Evolutionary conservation across 345 rosid genomes (phyloP).

Genomic region (Aurinia saxatilis): DNA sequence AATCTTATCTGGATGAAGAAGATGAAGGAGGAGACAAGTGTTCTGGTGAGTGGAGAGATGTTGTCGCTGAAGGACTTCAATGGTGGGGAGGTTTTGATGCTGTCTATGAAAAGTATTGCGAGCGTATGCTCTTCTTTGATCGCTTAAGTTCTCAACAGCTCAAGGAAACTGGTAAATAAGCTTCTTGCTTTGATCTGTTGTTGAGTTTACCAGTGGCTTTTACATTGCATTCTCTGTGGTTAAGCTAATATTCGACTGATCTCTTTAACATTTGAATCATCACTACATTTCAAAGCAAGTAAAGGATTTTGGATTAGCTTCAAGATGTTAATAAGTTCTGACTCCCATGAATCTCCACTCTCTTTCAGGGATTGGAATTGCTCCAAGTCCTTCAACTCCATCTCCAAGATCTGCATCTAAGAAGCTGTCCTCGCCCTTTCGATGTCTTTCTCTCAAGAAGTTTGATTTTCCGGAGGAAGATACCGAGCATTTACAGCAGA

Average conservation of each 20-base stretch:
- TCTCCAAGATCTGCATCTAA: slow-evolving; percentile 77
- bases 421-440: slow-evolving; percentile 73
- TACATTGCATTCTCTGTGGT: background rate
- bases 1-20: slow-evolving; percentile 48
- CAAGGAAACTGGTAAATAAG: slow-evolving; percentile 47
- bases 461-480: slow-evolving; percentile 70
- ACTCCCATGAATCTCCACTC: background rate
- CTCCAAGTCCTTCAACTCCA: slow-evolving; percentile 51
- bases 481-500: slow-evolving; percentile 43
- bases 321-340: background rate
- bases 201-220: background rate
- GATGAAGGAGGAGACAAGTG: slow-evolving; percentile 47
- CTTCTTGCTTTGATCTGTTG: slow-evolving; percentile 6
- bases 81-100: slow-evolving; percentile 99
- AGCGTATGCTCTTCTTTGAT: slow-evolving; percentile 83
- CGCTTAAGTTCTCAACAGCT: slow-evolving; percentile 61
- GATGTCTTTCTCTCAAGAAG: slow-evolving; percentile 77
- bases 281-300: background rate
- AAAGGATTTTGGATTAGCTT: background rate
- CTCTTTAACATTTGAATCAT: background rate
- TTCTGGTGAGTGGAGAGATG: slow-evolving; percentile 77
- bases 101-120: slow-evolving; percentile 80
- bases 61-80: slow-evolving; percentile 78
- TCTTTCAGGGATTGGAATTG: slow-evolving; percentile 34
- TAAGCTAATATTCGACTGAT: background rate